Percentiles rank a stretch among this genome's conserved stretches.
Conservation (phyloP, 169 alveolate species). For the Perkinsus chesapeaki region DNA sequence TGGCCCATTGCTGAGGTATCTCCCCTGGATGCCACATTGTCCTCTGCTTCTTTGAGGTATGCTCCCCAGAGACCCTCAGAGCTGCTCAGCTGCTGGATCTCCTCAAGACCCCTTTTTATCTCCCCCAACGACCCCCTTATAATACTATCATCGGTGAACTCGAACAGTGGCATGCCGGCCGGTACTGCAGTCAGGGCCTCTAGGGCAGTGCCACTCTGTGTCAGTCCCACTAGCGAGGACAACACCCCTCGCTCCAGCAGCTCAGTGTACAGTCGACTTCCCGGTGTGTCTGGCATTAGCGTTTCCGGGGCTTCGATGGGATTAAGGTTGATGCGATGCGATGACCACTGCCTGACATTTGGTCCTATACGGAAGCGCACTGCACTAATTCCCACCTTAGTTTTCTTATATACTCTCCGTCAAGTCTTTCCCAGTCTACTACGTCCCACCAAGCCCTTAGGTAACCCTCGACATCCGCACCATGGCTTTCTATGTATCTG, state of each 20-base stretch:
- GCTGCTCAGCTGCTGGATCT: background rate
- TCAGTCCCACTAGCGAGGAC: background rate
- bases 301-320: background rate
- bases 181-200: background rate
- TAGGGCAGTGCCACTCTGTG: background rate
- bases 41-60: background rate
- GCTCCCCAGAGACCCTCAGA: background rate
- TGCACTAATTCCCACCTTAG: background rate
- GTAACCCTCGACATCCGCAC: background rate
- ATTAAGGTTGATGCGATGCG: background rate
- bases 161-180: background rate
- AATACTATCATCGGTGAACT: background rate
- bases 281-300: background rate
- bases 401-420: background rate
- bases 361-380: background rate
- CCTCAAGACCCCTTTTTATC: background rate
- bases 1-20: background rate
- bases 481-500: background rate
- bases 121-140: background rate
- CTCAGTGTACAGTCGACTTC: background rate
- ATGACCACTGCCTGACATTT: background rate
- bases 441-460: background rate
- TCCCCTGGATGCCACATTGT: background rate
- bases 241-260: background rate
- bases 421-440: background rate